Base-by-base conservation (phyloP, 2,329 filamentous ascomycete genomes). In the Colletotrichum kahawae region DNA sequence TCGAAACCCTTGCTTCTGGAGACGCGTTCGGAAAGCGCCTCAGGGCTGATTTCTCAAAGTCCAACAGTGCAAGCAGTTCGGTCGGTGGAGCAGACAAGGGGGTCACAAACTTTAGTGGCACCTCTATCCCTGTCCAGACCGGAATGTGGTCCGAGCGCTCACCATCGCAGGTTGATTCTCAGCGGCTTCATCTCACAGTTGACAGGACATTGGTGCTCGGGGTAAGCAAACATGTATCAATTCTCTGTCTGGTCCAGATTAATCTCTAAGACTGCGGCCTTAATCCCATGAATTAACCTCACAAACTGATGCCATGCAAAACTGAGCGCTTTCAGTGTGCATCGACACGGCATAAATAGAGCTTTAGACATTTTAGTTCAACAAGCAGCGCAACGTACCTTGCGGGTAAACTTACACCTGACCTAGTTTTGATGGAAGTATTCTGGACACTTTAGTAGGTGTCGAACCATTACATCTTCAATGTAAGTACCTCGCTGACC, bases 11-110 rank as follows among this genome's bases (percentile, higher is more conserved):
- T 72, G 63, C 69, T 57, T 27, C 29, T 27, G 27, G 54, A 62
- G 73, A 73, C 73, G 69, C 73, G 70, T 73, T 62, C 4, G 7
- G 67, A 59, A 71, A 51, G 33, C 63, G 64, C 64, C 54, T 21
- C 60, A 51, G 18, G 38, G 33, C 43, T 33, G 24, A 62, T 48
- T 73, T 69, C 65, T 73, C 57, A 34, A 56, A 27, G 38, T 62
- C 56, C n/a, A 60, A 18, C 29, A 33, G 48, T 24, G 21, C 29
- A 43, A 48, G 65, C 71, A 65, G n/a, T 69, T 43, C 31, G 24
- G 51, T 29, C 21, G 48, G 71, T 71, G 72, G 56, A 64, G 43
- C 36, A 13, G 70, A 27, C 70, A 64, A 64, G 64, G 65, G 72
- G 70, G 29, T 9, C n/a, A 21, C 21, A 59, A 62, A 56, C 18